Evolutionary conservation across 306 rosid genomes (phyloP), one percentile per base, ranked within the genome.

Genomic region (Alnus glutinosa): DNA sequence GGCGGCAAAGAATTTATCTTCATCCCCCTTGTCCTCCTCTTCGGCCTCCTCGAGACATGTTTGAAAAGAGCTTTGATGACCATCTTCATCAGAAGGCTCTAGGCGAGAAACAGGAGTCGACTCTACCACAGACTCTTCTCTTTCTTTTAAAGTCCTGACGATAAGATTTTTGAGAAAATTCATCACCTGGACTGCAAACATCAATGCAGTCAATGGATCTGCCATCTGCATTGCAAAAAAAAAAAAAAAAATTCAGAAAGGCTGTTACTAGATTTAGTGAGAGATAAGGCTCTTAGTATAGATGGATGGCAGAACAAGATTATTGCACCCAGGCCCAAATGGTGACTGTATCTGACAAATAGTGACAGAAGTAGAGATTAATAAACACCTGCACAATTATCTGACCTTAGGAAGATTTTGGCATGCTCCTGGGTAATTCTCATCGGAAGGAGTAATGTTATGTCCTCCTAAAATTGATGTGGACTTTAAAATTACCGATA

Each of bases 141-240:
- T 84, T 75, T 91, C 93, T 84, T 79, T 88, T 7, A 91, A 83
- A 71, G 97, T 89, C 93, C 81, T 90, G 54, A 76, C 86, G 2
- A 95, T 89, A 70, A 95, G 98, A 61, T 92, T 95, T 84, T 90
- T 95, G 83, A 95, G 98, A 70, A 95, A 91, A 84, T 95, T 95
- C 99, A 95, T 95, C 86, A 95, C 99, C 82, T 91, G 97, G 67
- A 95, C 98, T 0, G 98, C 99, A 81, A 93, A 89, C 98, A 93
- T 93, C 91, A 95, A 82, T 66, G 99, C 99, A 55, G 97, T 95
- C 93, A 95, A 91, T 79, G 99, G 98, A 84, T 95, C 99, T 57
- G 81, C 93, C 96, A 91, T 90, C 99, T 95, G 93, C 23, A 68
- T 74, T 50, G 64, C 57, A 42, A 49, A 12, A 49, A 49, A 70